phyloP scores from a whole-genome alignment of 2,329 filamentous ascomycete genomes.

The Graphilbum ipis-grandicollis region DNA sequence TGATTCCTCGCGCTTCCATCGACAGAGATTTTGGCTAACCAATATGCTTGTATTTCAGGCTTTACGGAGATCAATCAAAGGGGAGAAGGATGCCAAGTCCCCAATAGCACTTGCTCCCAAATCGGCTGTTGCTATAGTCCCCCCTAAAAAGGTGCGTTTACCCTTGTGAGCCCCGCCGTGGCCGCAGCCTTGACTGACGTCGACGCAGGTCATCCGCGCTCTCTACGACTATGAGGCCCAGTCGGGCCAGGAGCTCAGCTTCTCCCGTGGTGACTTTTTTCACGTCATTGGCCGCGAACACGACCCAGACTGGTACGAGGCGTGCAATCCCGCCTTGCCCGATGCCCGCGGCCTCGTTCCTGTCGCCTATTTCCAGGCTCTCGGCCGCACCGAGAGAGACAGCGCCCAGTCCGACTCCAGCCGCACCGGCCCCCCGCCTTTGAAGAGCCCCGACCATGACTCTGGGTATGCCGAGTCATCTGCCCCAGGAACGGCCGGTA shows the following conservation, averaged over 20 bases:
- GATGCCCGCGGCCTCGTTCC: constrained; percentile 83
- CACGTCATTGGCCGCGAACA: constrained; percentile 94
- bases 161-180: too few species aligned
- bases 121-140: constrained; percentile 72
- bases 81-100: constrained; percentile 60
- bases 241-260: constrained; percentile 64
- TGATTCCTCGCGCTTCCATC: too few species aligned
- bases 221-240: constrained; percentile 82
- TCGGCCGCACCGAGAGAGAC: constrained; percentile 84
- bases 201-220: constrained; percentile 74
- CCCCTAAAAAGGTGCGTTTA: constrained; percentile 68
- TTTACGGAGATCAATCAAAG: constrained; percentile 77
- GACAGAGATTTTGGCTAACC: constrained; percentile 17
- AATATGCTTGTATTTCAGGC: constrained; percentile 38
- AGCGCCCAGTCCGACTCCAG: constrained; percentile 53
- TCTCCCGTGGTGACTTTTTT: constrained; percentile 92
- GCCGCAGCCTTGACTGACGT: not conserved
- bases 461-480: constrained; percentile 63
- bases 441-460: constrained; percentile 62
- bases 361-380: constrained; percentile 79
- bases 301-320: constrained; percentile 94
- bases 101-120: constrained; percentile 70
- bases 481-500: constrained; percentile 5
- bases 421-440: constrained; percentile 25
- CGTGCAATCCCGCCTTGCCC: constrained; percentile 81